These are phyloP conservation scores for Passalora sequoiae DNA, from an alignment of 2,329 filamentous ascomycete genomes.

Conservation along the genomic window DNA sequence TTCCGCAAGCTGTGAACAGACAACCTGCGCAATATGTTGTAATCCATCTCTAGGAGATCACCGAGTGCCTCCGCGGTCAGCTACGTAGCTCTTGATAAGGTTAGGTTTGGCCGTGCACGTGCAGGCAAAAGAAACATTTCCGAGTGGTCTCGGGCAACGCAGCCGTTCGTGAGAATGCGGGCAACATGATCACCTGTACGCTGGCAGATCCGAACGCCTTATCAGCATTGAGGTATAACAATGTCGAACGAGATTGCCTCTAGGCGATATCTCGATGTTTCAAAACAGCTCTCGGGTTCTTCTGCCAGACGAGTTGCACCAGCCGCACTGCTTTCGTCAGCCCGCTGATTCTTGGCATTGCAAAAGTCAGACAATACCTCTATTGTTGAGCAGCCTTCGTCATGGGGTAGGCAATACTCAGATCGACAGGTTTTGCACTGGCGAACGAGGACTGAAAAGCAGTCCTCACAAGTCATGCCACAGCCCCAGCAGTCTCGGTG, in stretches of 20 bases:
- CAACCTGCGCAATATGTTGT: constrained; percentile 1
- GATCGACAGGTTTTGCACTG: constrained; percentile 67
- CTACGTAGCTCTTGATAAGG: constrained; percentile 2
- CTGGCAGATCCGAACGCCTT: not conserved
- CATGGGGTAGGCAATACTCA: constrained; percentile 78
- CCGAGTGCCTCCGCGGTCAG: not conserved
- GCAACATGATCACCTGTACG: not conserved
- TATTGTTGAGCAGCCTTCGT: constrained; percentile 70
- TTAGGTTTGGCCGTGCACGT: constrained; percentile 1
- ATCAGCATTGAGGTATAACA: too few relatives aligned
- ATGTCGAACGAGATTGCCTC: too few relatives aligned
- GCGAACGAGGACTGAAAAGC: constrained; percentile 66
- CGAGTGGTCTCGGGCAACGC: not conserved
- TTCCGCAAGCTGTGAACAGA: too few relatives aligned
- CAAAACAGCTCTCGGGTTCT: constrained; percentile 36
- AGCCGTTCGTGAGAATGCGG: not conserved
- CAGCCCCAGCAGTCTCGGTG: constrained; percentile 78
- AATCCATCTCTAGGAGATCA: too few relatives aligned
- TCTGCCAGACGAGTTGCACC: constrained; percentile 36
- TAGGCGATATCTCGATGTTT: too few relatives aligned
- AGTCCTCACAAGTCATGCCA: constrained; percentile 71
- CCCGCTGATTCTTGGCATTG: too few relatives aligned
- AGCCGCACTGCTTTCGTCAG: constrained; percentile 40
- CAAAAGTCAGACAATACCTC: constrained; percentile 34
- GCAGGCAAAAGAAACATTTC: not conserved